Percentiles rank a stretch among this genome's conserved stretches.
phyloP scores from a whole-genome alignment of 2,329 filamentous ascomycete genomes.

The Ilyonectria mors-panacis region DNA sequence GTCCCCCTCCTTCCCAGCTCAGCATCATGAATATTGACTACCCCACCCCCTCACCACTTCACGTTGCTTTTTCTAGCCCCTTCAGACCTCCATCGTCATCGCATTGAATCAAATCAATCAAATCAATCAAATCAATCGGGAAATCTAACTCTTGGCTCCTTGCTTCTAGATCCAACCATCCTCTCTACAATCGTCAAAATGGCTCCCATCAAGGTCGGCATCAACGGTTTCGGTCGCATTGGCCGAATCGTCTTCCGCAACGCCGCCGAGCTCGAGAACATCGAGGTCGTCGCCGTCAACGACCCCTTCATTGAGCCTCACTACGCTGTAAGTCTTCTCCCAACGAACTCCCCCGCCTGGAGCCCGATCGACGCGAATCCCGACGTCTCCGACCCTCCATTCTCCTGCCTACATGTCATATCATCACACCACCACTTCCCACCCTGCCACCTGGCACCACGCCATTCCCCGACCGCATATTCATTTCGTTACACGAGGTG shows the following conservation, averaged over 20 bases:
- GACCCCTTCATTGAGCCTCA: slow-evolving; percentile 99
- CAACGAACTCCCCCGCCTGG: slow-evolving; percentile 6
- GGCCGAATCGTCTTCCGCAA: slow-evolving; percentile 99
- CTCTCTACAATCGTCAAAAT: slow-evolving; percentile 51
- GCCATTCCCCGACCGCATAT: slow-evolving; percentile 14
- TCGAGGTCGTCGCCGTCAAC: slow-evolving; percentile 97
- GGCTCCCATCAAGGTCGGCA: slow-evolving; percentile 83
- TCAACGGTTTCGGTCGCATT: slow-evolving; percentile 99
- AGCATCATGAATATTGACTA: slow-evolving; percentile 45
- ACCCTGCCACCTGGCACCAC: slow-evolving; percentile 1
- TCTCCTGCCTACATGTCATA: slow-evolving; percentile 24
- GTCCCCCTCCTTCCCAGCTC: slow-evolving; percentile 22
- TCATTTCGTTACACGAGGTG: background rate
- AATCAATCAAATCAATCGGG: background rate
- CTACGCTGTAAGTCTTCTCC: slow-evolving; percentile 85
- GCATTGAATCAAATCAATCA: background rate
- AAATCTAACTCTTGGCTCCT: slow-evolving; percentile 31
- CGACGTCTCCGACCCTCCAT: slow-evolving; percentile 7
- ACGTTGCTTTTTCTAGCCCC: slow-evolving; percentile 22
- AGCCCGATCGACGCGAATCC: slow-evolving; percentile 33
- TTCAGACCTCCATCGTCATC: background rate
- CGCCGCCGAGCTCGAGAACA: slow-evolving; percentile 89
- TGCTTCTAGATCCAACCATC: slow-evolving; percentile 29
- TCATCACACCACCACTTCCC: slow-evolving; percentile 22
- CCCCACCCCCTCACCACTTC: slow-evolving; percentile 43